Percentiles rank a stretch among this genome's conserved stretches.
Evolutionary conservation across 345 rosid genomes (phyloP).

Genomic region (Gossypioides kirkii): DNA sequence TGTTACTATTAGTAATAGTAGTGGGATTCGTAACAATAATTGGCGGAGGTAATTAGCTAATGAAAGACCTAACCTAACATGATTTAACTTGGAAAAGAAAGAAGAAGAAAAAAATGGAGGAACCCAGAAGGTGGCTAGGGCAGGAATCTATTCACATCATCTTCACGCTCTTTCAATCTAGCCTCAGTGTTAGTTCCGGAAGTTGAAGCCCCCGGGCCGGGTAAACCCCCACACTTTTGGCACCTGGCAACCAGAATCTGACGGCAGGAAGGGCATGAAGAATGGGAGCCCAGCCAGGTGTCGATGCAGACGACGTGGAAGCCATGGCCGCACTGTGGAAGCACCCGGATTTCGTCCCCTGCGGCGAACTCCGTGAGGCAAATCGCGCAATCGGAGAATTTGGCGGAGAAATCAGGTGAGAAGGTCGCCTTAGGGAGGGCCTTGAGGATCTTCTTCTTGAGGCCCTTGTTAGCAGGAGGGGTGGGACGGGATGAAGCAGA

Average conservation of each 20-base stretch:
- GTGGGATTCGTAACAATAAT: neutral
- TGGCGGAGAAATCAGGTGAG: constrained; percentile 42
- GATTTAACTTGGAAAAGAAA: neutral
- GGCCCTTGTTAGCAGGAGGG: constrained; percentile 63
- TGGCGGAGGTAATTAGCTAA: neutral
- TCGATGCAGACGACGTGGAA: constrained; percentile 89
- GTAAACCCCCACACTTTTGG: constrained; percentile 71
- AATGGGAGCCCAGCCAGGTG: constrained; percentile 89
- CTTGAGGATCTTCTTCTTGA: constrained; percentile 74
- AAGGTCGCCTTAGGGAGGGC: constrained; percentile 63
- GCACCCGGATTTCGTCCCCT: constrained; percentile 77
- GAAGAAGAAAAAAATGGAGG: neutral
- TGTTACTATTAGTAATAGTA: neutral
- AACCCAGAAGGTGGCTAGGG: constrained; percentile 27
- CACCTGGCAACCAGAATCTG: constrained; percentile 58
- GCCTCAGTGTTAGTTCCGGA: constrained; percentile 31
- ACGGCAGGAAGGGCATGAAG: constrained; percentile 95
- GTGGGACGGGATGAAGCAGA: constrained; percentile 21
- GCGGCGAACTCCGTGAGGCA: constrained; percentile 61
- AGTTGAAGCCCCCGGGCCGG: constrained; percentile 30
- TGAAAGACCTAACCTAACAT: neutral
- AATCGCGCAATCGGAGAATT: constrained; percentile 68
- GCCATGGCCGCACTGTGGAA: constrained; percentile 87
- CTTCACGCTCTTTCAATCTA: constrained; percentile 46
- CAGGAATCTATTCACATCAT: constrained; percentile 35